phyloP scores from a whole-genome alignment of 106 monocot genomes.

The Allium sativum region DNA sequence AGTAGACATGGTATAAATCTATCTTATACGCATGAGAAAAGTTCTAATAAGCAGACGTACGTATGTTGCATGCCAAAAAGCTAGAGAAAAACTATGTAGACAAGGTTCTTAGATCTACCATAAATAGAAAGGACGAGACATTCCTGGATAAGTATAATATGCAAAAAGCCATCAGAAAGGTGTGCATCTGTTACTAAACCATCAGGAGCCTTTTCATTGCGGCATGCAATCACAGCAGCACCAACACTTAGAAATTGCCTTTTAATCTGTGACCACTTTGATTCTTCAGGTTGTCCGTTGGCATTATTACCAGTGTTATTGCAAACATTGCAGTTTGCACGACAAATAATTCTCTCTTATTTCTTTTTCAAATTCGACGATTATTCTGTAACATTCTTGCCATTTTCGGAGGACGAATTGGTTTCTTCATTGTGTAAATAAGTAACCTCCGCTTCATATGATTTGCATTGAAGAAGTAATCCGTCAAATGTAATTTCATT shows the following conservation, averaged over 20 bases:
- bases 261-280: conserved; percentile 48
- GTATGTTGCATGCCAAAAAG: too few relatives aligned
- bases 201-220: conserved; percentile 89
- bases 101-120: conserved; percentile 33
- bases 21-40: too few relatives aligned
- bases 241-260: conserved; percentile 78
- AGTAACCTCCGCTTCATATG: too few relatives aligned
- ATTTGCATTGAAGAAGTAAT: too few relatives aligned
- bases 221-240: conserved; percentile 84
- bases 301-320: conserved; percentile 7
- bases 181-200: conserved; percentile 89
- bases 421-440: too few relatives aligned
- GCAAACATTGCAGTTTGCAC: conserved; percentile 48
- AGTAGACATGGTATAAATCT: too few relatives aligned
- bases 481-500: too few relatives aligned
- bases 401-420: too few relatives aligned
- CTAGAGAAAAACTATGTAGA: too few relatives aligned
- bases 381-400: neutral
- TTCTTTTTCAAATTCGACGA: conserved; percentile 11
- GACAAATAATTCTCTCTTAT: conserved; percentile 28
- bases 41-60: too few relatives aligned
- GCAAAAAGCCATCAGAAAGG: conserved; percentile 82
- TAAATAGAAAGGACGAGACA: conserved; percentile 73
- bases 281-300: conserved; percentile 13
- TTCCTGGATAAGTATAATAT: conserved; percentile 83